Percentiles rank a stretch among this genome's conserved stretches.
Conservation (phyloP, 1,284 basidiomycete genomes). For the Heterobasidion occidentale region DNA sequence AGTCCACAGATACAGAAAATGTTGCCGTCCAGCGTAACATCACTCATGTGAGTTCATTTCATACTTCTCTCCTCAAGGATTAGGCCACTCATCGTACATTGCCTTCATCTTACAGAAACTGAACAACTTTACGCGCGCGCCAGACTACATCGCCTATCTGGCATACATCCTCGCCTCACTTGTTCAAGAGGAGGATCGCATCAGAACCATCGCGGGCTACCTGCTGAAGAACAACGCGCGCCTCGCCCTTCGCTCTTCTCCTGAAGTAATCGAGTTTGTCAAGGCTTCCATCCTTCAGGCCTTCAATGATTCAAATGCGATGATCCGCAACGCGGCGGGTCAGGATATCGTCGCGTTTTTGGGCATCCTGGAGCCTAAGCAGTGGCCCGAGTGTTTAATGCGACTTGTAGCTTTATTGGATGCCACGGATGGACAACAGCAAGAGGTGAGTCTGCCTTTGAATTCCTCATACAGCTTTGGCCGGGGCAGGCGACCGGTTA, state of each 20-base stretch:
- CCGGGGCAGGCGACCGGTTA: not conserved
- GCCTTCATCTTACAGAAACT: slow-evolving; percentile 57
- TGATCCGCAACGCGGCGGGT: slow-evolving; percentile 88
- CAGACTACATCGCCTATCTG: slow-evolving; percentile 96
- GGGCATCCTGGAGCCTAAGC: slow-evolving; percentile 76
- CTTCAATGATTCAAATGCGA: slow-evolving; percentile 71
- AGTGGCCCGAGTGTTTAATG: slow-evolving; percentile 90
- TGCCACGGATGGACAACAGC: slow-evolving; percentile 61
- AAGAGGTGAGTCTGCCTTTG: slow-evolving; percentile 63
- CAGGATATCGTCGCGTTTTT: slow-evolving; percentile 88
- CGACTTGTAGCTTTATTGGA: slow-evolving; percentile 76
- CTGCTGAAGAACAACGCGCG: slow-evolving; percentile 93
- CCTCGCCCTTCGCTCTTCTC: slow-evolving; percentile 57
- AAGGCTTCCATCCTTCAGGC: slow-evolving; percentile 78
- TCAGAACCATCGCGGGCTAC: slow-evolving; percentile 93
- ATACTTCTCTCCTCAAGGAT: slow-evolving; percentile 13
- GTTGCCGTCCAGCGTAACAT: slow-evolving; percentile 61
- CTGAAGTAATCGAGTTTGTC: slow-evolving; percentile 72
- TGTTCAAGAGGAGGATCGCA: slow-evolving; percentile 81
- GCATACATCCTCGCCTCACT: slow-evolving; percentile 85
- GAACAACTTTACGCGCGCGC: slow-evolving; percentile 80
- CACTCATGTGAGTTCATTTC: slow-evolving; percentile 53
- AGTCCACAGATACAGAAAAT: slow-evolving; percentile 70
- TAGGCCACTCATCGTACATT: slow-evolving; percentile 16
- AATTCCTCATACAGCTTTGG: not conserved